These are phyloP conservation scores for Trichoderma asperellum DNA, from an alignment of 2,329 filamentous ascomycete species.

Conservation along the genomic window DNA sequence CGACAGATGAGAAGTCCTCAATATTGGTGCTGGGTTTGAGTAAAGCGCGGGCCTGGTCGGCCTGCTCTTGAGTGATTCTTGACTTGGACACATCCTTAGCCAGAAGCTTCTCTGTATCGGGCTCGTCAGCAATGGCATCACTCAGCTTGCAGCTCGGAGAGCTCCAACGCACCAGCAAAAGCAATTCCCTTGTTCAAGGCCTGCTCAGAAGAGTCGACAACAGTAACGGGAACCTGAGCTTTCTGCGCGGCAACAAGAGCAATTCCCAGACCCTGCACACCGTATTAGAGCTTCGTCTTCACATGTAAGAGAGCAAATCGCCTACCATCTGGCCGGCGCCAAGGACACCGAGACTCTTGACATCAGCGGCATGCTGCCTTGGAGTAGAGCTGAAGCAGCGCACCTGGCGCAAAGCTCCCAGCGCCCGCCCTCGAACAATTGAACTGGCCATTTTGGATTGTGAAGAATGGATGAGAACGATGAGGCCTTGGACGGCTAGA, in stretches of 20 bases:
- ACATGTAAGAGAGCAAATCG: constrained; percentile 7
- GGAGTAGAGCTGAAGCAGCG: constrained; percentile 73
- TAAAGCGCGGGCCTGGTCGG: constrained; percentile 71
- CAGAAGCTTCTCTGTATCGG: constrained; percentile 78
- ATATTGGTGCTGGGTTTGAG: constrained; percentile 73
- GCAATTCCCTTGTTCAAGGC: constrained; percentile 86
- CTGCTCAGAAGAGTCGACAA: constrained; percentile 83
- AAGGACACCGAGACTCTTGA: constrained; percentile 88
- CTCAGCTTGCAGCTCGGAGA: not conserved
- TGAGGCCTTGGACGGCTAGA: constrained; percentile 3
- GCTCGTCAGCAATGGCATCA: constrained; percentile 21
- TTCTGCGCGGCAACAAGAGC: constrained; percentile 88
- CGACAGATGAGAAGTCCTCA: constrained; percentile 77
- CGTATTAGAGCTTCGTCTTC: constrained; percentile 32
- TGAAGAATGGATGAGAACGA: constrained; percentile 2
- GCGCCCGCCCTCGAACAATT: constrained; percentile 45
- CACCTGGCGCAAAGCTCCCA: constrained; percentile 45
- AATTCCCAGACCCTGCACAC: constrained; percentile 81
- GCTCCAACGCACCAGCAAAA: constrained; percentile 71
- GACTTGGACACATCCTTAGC: constrained; percentile 91
- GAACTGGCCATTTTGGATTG: constrained; percentile 45
- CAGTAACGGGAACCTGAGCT: constrained; percentile 79
- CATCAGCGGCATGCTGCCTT: constrained; percentile 65
- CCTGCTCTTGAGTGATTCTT: constrained; percentile 79
- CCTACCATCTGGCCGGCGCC: constrained; percentile 95